These are phyloP conservation scores for Kentomonas sorsogonicus DNA, from an alignment of 208 protist species.

Conservation along the genomic window DNA sequence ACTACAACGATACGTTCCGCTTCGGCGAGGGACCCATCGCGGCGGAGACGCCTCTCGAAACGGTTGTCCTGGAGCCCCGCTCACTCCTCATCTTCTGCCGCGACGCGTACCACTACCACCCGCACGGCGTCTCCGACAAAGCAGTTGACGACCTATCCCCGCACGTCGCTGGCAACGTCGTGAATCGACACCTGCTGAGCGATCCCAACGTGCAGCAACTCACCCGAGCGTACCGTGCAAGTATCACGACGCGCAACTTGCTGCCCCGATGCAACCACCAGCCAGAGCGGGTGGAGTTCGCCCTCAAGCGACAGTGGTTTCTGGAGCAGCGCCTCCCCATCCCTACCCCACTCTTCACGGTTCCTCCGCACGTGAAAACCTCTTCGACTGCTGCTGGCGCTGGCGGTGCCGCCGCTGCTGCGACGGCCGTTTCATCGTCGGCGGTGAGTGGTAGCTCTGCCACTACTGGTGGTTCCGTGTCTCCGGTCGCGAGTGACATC, in stretches of 20 bases:
- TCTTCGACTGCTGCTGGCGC: conserved; percentile 9
- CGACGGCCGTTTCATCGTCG: background rate
- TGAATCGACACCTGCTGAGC: conserved; percentile 70
- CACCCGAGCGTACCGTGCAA: conserved; percentile 59
- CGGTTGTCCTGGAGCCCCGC: conserved; percentile 80
- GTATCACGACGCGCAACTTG: conserved; percentile 84
- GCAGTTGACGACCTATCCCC: conserved; percentile 48
- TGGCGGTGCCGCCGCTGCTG: conserved; percentile 2
- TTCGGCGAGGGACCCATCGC: conserved; percentile 72
- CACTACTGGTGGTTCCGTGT: background rate
- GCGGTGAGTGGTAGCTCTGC: background rate
- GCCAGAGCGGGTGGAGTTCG: conserved; percentile 67
- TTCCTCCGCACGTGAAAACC: background rate
- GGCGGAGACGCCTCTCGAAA: conserved; percentile 46
- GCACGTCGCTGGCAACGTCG: conserved; percentile 51
- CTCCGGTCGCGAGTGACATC: background rate
- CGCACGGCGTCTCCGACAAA: conserved; percentile 80
- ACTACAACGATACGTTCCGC: conserved; percentile 92
- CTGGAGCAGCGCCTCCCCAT: conserved; percentile 66
- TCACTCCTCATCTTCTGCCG: conserved; percentile 80
- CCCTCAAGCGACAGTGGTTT: conserved; percentile 86
- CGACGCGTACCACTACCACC: conserved; percentile 82
- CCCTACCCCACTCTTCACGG: conserved; percentile 51
- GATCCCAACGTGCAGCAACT: conserved; percentile 47
- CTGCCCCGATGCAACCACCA: conserved; percentile 85